Percentiles rank a stretch among this genome's conserved stretches.
phyloP scores from a whole-genome alignment of 2,329 filamentous ascomycete genomes.

The Aspergillus hortae region DNA sequence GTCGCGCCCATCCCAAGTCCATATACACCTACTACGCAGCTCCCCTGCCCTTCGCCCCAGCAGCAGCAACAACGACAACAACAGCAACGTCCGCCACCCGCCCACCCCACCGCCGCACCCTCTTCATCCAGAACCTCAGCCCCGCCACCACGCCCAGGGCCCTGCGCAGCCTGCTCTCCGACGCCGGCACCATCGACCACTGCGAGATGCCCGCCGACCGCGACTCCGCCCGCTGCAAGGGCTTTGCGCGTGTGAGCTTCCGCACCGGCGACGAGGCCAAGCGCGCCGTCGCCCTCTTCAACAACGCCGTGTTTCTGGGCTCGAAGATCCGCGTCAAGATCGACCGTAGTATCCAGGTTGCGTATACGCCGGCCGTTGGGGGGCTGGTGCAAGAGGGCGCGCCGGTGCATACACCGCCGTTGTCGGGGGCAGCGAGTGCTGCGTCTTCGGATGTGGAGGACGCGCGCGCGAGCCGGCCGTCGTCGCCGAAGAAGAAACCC shows the following conservation, averaged over 20 bases:
- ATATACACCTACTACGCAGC: neutral
- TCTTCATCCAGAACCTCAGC: conserved; percentile 29
- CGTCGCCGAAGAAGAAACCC: neutral
- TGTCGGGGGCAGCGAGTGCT: neutral
- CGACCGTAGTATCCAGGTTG: conserved; percentile 19
- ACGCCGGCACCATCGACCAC: conserved; percentile 27
- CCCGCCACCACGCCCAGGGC: conserved; percentile 25
- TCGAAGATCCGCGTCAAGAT: conserved; percentile 32
- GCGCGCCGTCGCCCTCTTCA: conserved; percentile 29
- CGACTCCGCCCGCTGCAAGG: conserved; percentile 18
- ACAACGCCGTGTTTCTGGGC: conserved; percentile 32
- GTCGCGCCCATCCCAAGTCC: conserved; percentile 4
- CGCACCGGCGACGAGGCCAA: conserved; percentile 33
- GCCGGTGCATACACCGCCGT: neutral
- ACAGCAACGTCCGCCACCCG: conserved; percentile 8
- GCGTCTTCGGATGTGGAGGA: neutral
- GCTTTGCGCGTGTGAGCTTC: conserved; percentile 30
- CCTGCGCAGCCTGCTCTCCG: conserved; percentile 26
- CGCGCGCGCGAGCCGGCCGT: neutral
- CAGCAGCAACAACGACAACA: conserved; percentile 4
- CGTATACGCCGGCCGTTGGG: neutral
- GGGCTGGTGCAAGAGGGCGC: neutral
- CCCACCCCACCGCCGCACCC: conserved; percentile 15
- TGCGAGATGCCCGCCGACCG: conserved; percentile 29
- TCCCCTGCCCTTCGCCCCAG: neutral